Evolutionary conservation across 495 filamentous ascomycete species (phyloP), one percentile per base, ranked within the genome.

Genomic region (Hypoxylon intermedium): DNA sequence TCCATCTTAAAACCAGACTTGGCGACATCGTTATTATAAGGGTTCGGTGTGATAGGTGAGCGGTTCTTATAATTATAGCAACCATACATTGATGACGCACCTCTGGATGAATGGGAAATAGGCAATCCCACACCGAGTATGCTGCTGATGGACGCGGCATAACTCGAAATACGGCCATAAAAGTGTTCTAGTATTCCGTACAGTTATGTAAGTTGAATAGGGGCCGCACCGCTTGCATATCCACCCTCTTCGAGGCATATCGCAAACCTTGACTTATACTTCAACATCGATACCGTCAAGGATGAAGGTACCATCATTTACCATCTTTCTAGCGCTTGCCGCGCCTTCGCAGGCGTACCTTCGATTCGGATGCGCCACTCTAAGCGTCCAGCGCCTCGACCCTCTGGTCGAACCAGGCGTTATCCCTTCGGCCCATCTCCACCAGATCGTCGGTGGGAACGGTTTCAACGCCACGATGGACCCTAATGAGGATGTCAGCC

Each of bases 311-410:
- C 45, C 46, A 63, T 57, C 64, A 26, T 43, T 67, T 59, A 55
- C 73, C 13, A 59, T 67, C 50, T 48, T 62, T 12, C 56, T 71
- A 36, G 65, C 58, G 53, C 66, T 72, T 20, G 64, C 60, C 31
- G 66, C 63, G 53, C 49, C 66, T 24, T 58, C 68, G 18, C 67
- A 71, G 48, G 71, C 69, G 47, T 68, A 67, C 31, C 67, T 75
- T 54, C 73, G 73, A 11, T 75, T 75, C 57, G 69, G 70, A 59
- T 75, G 73, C 34, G 63, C 69, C 1, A 71, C 63, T 12, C 49
- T 75, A 15, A 71, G 55, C 42, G 65, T 77, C 47, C 73, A 77
- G 61, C 72, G 74, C 30, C 67, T 77, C 6, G 74, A 77, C 45
- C 74, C 74, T 13, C 61, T 72, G 6, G 65, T 70, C 43, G 59